Conservation (phyloP, 2,329 filamentous ascomycete species). For the Xylariales sp. region DNA sequence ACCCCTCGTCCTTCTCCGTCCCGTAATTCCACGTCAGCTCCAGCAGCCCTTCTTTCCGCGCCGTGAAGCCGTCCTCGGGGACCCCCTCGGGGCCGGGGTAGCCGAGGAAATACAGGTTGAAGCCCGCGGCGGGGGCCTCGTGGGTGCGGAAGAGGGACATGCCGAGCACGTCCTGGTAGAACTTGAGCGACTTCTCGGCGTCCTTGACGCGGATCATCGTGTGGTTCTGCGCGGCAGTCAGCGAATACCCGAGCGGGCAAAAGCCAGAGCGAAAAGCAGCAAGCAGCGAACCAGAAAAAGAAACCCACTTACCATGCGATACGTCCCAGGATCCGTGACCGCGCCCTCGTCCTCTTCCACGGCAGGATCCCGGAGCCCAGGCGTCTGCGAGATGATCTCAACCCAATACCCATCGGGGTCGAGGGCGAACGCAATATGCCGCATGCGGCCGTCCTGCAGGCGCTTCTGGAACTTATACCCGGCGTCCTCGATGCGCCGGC, state of each 20-base stretch:
- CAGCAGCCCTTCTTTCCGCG: slow-evolving; percentile 82
- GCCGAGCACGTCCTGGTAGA: slow-evolving; percentile 87
- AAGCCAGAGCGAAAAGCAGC: too few relatives aligned
- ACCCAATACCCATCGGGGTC: slow-evolving; percentile 92
- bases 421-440: slow-evolving; percentile 87
- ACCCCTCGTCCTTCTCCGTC: slow-evolving; percentile 85
- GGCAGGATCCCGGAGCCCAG: slow-evolving; percentile 44
- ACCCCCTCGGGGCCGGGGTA: slow-evolving; percentile 72
- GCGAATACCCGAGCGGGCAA: too few relatives aligned
- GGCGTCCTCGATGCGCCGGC: slow-evolving; percentile 87
- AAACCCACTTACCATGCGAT: slow-evolving; percentile 70
- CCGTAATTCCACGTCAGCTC: slow-evolving; percentile 89
- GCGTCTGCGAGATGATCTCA: slow-evolving; percentile 80
- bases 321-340: slow-evolving; percentile 78
- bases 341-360: slow-evolving; percentile 71
- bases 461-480: slow-evolving; percentile 97
- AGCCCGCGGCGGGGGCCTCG: slow-evolving; percentile 77
- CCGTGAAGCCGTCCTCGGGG: slow-evolving; percentile 66
- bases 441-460: slow-evolving; percentile 87
- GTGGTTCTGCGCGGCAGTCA: slow-evolving; percentile 70
- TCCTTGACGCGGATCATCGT: slow-evolving; percentile 97
- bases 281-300: too few relatives aligned
- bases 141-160: slow-evolving; percentile 83
- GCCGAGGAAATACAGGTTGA: slow-evolving; percentile 93
- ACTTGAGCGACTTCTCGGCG: slow-evolving; percentile 76